A percentile compares a stretch with the other conserved stretches of the same genome.
Evolutionary conservation across 371 early-diverging fungal species (phyloP).

Genomic region (Syncephalis plumigaleata): DNA sequence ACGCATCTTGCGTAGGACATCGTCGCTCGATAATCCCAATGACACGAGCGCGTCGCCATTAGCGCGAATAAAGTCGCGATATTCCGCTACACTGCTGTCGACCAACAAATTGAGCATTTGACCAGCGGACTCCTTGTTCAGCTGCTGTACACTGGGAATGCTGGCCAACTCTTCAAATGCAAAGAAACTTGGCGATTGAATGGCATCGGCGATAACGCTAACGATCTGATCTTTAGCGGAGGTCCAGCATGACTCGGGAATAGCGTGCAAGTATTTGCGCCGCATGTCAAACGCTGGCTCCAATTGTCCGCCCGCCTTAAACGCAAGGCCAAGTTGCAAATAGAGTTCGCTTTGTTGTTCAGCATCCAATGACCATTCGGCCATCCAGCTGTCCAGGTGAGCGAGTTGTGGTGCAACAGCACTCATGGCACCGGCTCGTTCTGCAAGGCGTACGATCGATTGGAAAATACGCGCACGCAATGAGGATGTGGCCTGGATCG

Average conservation of each 20-base stretch:
- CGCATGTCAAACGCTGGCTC: not conserved
- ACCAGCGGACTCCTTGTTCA: slow-evolving; percentile 33
- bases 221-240: slow-evolving; percentile 23
- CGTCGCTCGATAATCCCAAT: slow-evolving; percentile 28
- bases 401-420: slow-evolving; percentile 41
- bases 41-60: not conserved
- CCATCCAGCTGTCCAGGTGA: slow-evolving; percentile 43
- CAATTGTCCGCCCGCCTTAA: not conserved
- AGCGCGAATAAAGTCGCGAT: slow-evolving; percentile 27
- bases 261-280: slow-evolving; percentile 17
- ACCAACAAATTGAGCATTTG: slow-evolving; percentile 61
- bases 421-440: slow-evolving; percentile 49
- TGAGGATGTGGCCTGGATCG: slow-evolving; percentile 36
- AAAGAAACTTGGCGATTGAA: slow-evolving; percentile 51
- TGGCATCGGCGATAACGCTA: slow-evolving; percentile 43
- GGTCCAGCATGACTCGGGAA: slow-evolving; percentile 22
- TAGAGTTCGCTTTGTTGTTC: slow-evolving; percentile 39
- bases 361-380: slow-evolving; percentile 62
- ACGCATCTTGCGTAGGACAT: slow-evolving; percentile 61
- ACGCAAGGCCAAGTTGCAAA: slow-evolving; percentile 30
- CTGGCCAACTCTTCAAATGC: slow-evolving; percentile 64
- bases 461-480: slow-evolving; percentile 53
- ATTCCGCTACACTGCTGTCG: slow-evolving; percentile 45
- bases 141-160: slow-evolving; percentile 48
- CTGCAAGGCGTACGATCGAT: slow-evolving; percentile 56